Percentiles rank a stretch among this genome's conserved stretches.
Conservation (phyloP, 2,329 filamentous ascomycete genomes). For the Fusarium neocosmosporiellum region DNA sequence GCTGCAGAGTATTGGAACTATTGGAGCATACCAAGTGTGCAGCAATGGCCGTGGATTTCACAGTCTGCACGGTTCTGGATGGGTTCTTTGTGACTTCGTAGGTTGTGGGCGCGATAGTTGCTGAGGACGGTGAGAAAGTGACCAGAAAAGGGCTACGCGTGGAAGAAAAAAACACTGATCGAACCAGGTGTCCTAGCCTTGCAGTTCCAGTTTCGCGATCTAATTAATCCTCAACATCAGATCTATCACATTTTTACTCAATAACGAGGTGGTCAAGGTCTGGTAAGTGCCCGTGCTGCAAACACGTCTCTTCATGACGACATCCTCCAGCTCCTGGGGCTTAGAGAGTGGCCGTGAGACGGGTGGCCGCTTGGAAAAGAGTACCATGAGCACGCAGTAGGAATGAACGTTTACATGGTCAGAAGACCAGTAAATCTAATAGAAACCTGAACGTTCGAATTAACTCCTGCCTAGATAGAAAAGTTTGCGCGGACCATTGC, state of each 20-base stretch:
- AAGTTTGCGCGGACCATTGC: not conserved
- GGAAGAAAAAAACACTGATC: too few species aligned
- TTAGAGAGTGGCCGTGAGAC: too few species aligned
- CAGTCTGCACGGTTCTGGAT: not conserved
- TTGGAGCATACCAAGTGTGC: not conserved
- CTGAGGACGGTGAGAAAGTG: too few species aligned
- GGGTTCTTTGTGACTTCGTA: not conserved
- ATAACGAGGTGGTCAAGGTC: too few species aligned
- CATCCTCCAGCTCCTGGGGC: too few species aligned
- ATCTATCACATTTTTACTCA: too few species aligned
- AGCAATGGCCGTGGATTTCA: too few species aligned
- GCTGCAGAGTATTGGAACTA: not conserved
- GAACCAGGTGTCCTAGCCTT: too few species aligned
- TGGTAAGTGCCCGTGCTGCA: not conserved
- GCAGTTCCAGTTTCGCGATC: too few species aligned
- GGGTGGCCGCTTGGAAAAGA: not conserved
- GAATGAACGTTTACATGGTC: fast-evolving
- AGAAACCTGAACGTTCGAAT: not conserved
- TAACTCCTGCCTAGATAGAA: not conserved
- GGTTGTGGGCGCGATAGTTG: not conserved
- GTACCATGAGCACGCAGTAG: not conserved
- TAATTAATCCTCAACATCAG: too few species aligned
- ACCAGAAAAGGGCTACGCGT: too few species aligned
- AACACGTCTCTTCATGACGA: not conserved
- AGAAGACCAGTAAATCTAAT: not conserved